Evolutionary conservation across 345 rosid genomes (phyloP).

Genomic region (Firmiana major): DNA sequence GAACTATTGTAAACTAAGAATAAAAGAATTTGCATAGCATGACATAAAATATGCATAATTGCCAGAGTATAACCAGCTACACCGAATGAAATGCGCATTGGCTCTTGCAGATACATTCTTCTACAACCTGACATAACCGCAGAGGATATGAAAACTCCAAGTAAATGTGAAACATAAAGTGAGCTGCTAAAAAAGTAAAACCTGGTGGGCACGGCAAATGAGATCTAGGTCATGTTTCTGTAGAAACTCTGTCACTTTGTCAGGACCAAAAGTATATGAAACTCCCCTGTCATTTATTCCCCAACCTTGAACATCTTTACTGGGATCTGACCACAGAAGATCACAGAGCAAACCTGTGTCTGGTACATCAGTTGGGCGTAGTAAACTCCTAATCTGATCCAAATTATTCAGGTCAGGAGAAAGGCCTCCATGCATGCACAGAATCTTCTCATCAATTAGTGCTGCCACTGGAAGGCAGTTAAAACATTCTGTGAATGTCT

Average conservation of each 20-base stretch:
- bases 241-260: constrained; percentile 70
- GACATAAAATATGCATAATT: neutral
- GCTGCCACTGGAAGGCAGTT: constrained; percentile 70
- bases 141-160: constrained; percentile 12
- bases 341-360: constrained; percentile 84
- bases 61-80: neutral
- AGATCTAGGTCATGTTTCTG: constrained; percentile 78
- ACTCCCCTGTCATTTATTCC: constrained; percentile 90
- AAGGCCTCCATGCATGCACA: constrained; percentile 91
- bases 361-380: constrained; percentile 72
- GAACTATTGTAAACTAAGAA: neutral
- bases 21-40: neutral
- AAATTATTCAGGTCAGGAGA: constrained; percentile 67
- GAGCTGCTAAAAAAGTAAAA: constrained; percentile 20
- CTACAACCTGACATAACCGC: neutral
- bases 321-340: constrained; percentile 89
- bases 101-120: neutral
- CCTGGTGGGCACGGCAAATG: constrained; percentile 93
- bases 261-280: constrained; percentile 61
- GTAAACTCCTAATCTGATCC: constrained; percentile 62
- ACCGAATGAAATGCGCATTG: neutral
- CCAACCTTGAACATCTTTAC: constrained; percentile 69
- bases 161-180: neutral
- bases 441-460: constrained; percentile 73
- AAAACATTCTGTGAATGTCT: constrained; percentile 56